phyloP scores from a whole-genome alignment of 345 rosid species.

The Salix brachista region DNA sequence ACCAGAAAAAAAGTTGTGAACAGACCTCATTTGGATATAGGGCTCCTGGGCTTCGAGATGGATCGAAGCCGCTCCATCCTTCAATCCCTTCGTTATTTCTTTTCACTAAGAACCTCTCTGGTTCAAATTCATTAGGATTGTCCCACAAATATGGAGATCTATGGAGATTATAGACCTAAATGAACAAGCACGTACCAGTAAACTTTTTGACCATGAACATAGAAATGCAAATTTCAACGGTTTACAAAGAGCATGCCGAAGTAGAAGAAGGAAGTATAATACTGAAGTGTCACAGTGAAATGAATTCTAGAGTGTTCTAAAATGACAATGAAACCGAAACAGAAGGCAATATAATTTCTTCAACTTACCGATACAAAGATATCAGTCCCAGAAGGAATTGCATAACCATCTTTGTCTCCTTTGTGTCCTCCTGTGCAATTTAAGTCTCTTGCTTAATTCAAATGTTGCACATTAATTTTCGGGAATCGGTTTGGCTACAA shows the following conservation, averaged over 20 bases:
- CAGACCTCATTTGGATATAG: conserved; percentile 83
- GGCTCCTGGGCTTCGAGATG: conserved; percentile 87
- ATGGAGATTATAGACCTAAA: conserved; percentile 83
- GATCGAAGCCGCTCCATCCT: conserved; percentile 93
- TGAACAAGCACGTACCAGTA: neutral
- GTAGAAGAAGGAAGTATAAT: too few species aligned
- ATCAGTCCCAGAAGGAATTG: conserved; percentile 80
- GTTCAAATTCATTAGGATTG: conserved; percentile 68
- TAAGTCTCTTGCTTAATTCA: conserved; percentile 8
- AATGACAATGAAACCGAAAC: neutral
- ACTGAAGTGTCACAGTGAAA: too few species aligned
- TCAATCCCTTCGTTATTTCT: conserved; percentile 54
- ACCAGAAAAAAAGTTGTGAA: neutral
- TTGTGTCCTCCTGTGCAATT: conserved; percentile 62
- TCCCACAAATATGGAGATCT: conserved; percentile 93
- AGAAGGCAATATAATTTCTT: neutral
- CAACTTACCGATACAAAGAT: conserved; percentile 74
- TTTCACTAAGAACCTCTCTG: conserved; percentile 63
- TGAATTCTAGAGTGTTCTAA: too few species aligned
- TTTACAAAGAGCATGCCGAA: too few species aligned
- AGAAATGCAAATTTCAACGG: neutral
- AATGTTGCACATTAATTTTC: neutral
- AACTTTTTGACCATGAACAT: neutral
- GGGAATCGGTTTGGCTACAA: neutral
- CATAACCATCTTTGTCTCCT: conserved; percentile 70